Evolutionary conservation across 2,329 filamentous ascomycete species (phyloP).

Genomic region (Leptographium lundbergii): DNA sequence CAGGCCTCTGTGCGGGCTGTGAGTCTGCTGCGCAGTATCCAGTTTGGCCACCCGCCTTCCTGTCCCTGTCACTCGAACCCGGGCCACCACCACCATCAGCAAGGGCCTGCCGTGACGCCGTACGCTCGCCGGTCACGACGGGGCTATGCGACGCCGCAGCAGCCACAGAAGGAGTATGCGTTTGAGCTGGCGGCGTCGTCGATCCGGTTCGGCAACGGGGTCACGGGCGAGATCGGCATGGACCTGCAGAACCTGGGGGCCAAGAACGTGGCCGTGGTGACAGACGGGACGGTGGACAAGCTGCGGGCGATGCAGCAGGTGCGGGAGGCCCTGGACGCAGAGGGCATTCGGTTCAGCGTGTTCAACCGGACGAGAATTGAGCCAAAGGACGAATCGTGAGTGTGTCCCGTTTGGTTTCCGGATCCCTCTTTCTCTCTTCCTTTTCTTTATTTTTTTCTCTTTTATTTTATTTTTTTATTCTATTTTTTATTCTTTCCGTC

Average conservation of each 20-base stretch:
- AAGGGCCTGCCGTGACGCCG: constrained; percentile 39
- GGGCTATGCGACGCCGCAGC: constrained; percentile 62
- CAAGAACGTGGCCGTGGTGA: constrained; percentile 82
- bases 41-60: constrained; percentile 73
- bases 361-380: constrained; percentile 75
- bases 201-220: constrained; percentile 86
- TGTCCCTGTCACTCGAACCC: constrained; percentile 93
- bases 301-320: constrained; percentile 86
- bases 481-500: neutral
- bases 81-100: constrained; percentile 57
- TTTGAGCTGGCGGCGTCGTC: constrained; percentile 97
- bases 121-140: constrained; percentile 28
- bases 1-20: constrained; percentile 52
- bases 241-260: constrained; percentile 86
- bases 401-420: constrained; percentile 10
- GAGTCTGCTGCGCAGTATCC: constrained; percentile 74
- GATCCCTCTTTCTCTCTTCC: neutral
- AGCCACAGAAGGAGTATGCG: constrained; percentile 85
- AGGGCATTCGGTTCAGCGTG: constrained; percentile 70
- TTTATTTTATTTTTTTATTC: neutral
- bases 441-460: neutral
- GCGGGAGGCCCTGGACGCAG: constrained; percentile 61
- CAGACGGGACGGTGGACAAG: constrained; percentile 68
- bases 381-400: constrained; percentile 85
- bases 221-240: constrained; percentile 95